These are phyloP conservation scores for Trichosporon faecale DNA, from an alignment of 1,284 basidiomycete genomes.

Conservation along the genomic window DNA sequence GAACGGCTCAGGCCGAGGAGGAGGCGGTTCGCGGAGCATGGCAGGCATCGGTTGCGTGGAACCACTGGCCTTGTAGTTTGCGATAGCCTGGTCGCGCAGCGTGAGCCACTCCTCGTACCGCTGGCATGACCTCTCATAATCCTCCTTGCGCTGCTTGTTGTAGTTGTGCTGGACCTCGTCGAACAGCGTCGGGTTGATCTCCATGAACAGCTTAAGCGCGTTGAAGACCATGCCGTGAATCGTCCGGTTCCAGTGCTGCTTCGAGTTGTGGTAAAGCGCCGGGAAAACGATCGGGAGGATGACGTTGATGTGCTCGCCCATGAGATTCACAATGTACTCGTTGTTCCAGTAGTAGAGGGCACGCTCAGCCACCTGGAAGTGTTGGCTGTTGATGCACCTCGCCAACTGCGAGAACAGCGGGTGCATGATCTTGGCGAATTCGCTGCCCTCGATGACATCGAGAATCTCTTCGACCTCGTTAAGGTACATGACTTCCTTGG, in stretches of 20 bases:
- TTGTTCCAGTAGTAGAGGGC: slow-evolving; percentile 98
- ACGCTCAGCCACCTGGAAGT: slow-evolving; percentile 91
- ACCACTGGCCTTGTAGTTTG: slow-evolving; percentile 64
- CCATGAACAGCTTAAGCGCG: slow-evolving; percentile 97
- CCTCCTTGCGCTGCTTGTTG: slow-evolving; percentile 82
- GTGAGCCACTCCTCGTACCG: slow-evolving; percentile 82
- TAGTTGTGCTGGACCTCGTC: slow-evolving; percentile 93
- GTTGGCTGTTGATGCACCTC: slow-evolving; percentile 97
- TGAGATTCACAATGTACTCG: slow-evolving; percentile 98
- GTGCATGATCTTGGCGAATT: slow-evolving; percentile 95
- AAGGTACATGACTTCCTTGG: slow-evolving; percentile 99
- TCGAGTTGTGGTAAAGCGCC: slow-evolving; percentile 94
- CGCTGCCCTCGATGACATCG: slow-evolving; percentile 94
- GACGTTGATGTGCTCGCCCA: slow-evolving; percentile 89
- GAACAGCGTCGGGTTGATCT: slow-evolving; percentile 94
- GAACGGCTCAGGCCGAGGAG: slow-evolving; percentile 62
- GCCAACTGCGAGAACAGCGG: slow-evolving; percentile 92
- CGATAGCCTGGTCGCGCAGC: slow-evolving; percentile 67
- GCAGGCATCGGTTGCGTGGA: slow-evolving; percentile 64
- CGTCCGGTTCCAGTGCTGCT: slow-evolving; percentile 97
- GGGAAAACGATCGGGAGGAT: slow-evolving; percentile 97
- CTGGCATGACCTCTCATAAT: slow-evolving; percentile 73
- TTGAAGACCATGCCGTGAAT: slow-evolving; percentile 99
- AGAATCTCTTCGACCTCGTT: slow-evolving; percentile 99
- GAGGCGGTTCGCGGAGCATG: slow-evolving; percentile 69